Percentiles rank a stretch among this genome's conserved stretches.
Conservation (phyloP, 1,284 basidiomycete species). For the Coniferiporia weirii region DNA sequence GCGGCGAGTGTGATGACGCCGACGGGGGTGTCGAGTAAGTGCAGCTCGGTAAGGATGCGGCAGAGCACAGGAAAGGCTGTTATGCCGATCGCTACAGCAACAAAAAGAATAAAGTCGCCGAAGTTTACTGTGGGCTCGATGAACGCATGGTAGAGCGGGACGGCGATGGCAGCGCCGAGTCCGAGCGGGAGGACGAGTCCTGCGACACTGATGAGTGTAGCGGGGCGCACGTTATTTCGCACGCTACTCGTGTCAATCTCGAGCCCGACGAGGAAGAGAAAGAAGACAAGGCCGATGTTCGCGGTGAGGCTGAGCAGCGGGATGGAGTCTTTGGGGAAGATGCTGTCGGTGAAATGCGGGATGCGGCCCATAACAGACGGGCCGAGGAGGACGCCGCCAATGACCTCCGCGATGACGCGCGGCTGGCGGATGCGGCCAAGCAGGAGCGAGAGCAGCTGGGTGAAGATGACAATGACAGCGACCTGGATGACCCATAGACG, state of each 20-base stretch:
- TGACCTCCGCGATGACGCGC: slow-evolving; percentile 83
- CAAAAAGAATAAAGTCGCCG: slow-evolving; percentile 66
- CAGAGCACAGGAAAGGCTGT: slow-evolving; percentile 67
- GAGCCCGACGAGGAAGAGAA: slow-evolving; percentile 86
- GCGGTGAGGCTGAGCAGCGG: slow-evolving; percentile 77
- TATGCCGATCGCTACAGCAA: slow-evolving; percentile 59
- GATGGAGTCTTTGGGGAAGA: slow-evolving; percentile 75
- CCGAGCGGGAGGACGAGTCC: slow-evolving; percentile 66
- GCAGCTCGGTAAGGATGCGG: slow-evolving; percentile 45
- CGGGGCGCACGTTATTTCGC: slow-evolving; percentile 40
- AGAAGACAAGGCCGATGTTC: slow-evolving; percentile 85
- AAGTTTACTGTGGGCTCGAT: slow-evolving; percentile 49
- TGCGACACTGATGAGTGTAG: slow-evolving; percentile 44
- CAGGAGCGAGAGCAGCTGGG: slow-evolving; percentile 60
- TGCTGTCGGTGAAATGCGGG: slow-evolving; percentile 58
- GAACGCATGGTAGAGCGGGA: slow-evolving; percentile 59
- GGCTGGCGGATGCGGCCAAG: slow-evolving; percentile 74
- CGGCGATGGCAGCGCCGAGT: slow-evolving; percentile 57
- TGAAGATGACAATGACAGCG: slow-evolving; percentile 69
- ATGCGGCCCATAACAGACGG: slow-evolving; percentile 76
- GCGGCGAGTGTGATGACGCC: slow-evolving; percentile 65
- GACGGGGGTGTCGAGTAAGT: slow-evolving; percentile 55
- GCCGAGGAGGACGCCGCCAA: slow-evolving; percentile 77
- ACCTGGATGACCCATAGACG: slow-evolving; percentile 83
- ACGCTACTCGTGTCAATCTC: slow-evolving; percentile 75